These are phyloP conservation scores for Colletotrichum lentis DNA, from an alignment of 2,329 filamentous ascomycete species.

Conservation along the genomic window DNA sequence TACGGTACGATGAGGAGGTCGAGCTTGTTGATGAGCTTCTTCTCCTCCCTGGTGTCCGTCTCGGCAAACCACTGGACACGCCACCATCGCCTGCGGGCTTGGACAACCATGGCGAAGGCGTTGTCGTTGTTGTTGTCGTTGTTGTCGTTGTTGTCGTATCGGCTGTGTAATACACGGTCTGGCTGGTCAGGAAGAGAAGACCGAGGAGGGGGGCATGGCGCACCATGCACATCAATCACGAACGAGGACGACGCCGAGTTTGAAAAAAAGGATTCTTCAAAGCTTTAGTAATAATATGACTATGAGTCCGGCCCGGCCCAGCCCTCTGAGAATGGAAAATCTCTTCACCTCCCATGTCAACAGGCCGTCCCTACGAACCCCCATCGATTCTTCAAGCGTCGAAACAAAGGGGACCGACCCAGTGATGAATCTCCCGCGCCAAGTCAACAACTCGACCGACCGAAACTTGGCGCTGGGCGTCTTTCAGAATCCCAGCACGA, in stretches of 20 bases:
- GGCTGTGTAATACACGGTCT: neutral
- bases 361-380: too few relatives aligned
- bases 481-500: neutral
- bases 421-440: neutral
- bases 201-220: too few relatives aligned
- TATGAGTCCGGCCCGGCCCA: neutral
- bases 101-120: conserved; percentile 16
- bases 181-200: neutral
- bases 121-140: neutral
- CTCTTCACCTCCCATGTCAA: conserved; percentile 10
- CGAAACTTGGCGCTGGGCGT: neutral
- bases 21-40: conserved; percentile 52
- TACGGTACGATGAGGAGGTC: conserved; percentile 50
- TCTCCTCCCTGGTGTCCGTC: conserved; percentile 56
- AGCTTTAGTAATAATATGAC: conserved; percentile 25
- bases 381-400: neutral
- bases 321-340: neutral
- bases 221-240: neutral
- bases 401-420: neutral
- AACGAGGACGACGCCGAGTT: neutral
- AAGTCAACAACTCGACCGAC: neutral
- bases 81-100: conserved; percentile 46
- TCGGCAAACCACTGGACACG: conserved; percentile 58
- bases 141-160: neutral
- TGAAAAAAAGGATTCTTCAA: conserved; percentile 6